Percentiles rank a stretch among this genome's conserved stretches.
Conservation (phyloP, 1,284 basidiomycete genomes). For the Moniliophthora roreri region DNA sequence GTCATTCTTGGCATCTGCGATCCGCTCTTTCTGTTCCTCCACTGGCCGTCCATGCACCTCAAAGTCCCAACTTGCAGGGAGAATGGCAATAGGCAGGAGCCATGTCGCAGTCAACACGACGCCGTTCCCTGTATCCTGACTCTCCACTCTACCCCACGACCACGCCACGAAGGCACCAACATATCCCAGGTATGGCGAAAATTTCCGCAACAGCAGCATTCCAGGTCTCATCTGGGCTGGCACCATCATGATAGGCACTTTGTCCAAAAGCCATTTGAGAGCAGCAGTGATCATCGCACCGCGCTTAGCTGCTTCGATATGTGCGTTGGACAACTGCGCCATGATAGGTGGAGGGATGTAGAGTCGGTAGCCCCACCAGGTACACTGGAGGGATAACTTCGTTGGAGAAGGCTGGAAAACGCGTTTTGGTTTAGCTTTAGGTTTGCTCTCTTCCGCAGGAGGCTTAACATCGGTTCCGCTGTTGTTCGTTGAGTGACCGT, state of each 20-base stretch:
- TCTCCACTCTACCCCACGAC: slow-evolving; percentile 72
- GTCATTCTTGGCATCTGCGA: too few relatives aligned
- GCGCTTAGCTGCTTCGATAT: slow-evolving; percentile 66
- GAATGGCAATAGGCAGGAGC: slow-evolving; percentile 70
- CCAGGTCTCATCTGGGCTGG: slow-evolving; percentile 60
- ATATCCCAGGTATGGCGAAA: slow-evolving; percentile 68
- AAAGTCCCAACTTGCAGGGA: slow-evolving; percentile 65
- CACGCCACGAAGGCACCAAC: slow-evolving; percentile 78
- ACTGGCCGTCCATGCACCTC: slow-evolving; percentile 18
- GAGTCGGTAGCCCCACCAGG: slow-evolving; percentile 82
- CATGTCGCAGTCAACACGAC: slow-evolving; percentile 75
- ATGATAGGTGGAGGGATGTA: slow-evolving; percentile 74
- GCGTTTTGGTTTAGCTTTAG: slow-evolving; percentile 24
- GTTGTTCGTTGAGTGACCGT: slow-evolving; percentile 1
- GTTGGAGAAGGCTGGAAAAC: slow-evolving; percentile 74
- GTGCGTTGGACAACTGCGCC: slow-evolving; percentile 57
- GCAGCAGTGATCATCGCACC: slow-evolving; percentile 73
- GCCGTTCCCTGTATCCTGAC: slow-evolving; percentile 68
- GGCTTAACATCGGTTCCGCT: background rate
- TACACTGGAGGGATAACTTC: slow-evolving; percentile 66
- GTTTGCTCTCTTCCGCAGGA: background rate
- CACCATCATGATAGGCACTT: slow-evolving; percentile 58
- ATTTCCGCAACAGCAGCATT: slow-evolving; percentile 52
- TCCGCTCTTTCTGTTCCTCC: background rate
- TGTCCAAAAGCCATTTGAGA: slow-evolving; percentile 66